phyloP scores from a whole-genome alignment of 2,329 filamentous ascomycete genomes.

The Ciborinia camelliae region DNA sequence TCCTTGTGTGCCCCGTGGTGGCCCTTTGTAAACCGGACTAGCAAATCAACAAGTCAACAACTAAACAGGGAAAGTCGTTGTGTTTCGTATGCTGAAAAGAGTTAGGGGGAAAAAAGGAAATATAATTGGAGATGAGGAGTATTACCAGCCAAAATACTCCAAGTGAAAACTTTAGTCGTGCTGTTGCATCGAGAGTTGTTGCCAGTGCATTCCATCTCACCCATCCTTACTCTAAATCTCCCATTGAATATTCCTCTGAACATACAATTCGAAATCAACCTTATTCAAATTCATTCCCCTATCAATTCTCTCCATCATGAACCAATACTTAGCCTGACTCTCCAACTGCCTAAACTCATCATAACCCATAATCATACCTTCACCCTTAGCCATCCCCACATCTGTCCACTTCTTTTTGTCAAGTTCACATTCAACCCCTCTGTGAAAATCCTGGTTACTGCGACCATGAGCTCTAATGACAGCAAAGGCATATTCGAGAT shows the following conservation, averaged over 20 bases:
- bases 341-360: neutral
- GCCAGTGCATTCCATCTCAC: too few relatives aligned
- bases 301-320: neutral
- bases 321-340: neutral
- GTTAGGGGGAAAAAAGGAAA: neutral
- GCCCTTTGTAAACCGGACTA: too few relatives aligned
- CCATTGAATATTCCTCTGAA: neutral
- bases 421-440: neutral
- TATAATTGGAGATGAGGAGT: neutral
- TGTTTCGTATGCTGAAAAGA: neutral
- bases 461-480: neutral
- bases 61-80: neutral
- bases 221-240: neutral
- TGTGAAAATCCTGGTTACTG: neutral
- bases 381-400: neutral
- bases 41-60: neutral
- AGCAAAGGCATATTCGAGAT: neutral
- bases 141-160: too few relatives aligned
- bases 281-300: neutral
- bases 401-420: neutral
- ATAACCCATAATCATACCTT: neutral
- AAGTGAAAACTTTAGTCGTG: too few relatives aligned
- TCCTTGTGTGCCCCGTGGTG: neutral
- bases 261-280: neutral
- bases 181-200: too few relatives aligned